Conservation (phyloP, 441 rosid species). For the Adansonia madagascariensis region DNA sequence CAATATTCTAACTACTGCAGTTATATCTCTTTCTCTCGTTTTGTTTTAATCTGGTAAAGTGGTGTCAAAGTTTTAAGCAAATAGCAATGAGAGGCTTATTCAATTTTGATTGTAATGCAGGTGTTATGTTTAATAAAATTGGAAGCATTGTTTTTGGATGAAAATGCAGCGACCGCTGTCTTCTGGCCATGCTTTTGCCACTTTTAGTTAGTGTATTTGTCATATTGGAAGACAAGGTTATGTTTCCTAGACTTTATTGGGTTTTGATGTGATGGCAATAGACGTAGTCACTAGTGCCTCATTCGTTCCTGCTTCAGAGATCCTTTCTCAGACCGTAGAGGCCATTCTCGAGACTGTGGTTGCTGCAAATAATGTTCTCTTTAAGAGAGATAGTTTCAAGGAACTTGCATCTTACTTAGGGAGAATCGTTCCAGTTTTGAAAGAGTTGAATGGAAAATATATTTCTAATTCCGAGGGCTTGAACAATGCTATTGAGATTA, state of each 20-base stretch:
- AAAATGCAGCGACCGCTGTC: slow-evolving; percentile 12
- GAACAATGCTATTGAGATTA: slow-evolving; percentile 49
- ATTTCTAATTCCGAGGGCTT: slow-evolving; percentile 42
- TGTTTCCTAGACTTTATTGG: slow-evolving; percentile 34
- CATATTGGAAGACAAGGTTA: slow-evolving; percentile 28
- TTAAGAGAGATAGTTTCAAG: slow-evolving; percentile 56
- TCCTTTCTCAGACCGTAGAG: slow-evolving; percentile 50
- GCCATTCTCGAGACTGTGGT: slow-evolving; percentile 43
- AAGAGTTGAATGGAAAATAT: slow-evolving; percentile 50
- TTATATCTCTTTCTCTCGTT: background rate
- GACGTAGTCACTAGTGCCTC: slow-evolving; percentile 42
- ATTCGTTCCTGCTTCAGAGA: slow-evolving; percentile 46
- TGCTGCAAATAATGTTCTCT: slow-evolving; percentile 46
- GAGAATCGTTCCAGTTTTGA: slow-evolving; percentile 53
- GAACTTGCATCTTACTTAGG: slow-evolving; percentile 52
- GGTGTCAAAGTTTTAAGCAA: background rate
- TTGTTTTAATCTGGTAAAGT: background rate
- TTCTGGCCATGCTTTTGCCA: slow-evolving; percentile 14
- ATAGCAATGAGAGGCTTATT: slow-evolving; percentile 13
- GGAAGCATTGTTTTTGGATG: slow-evolving; percentile 12
- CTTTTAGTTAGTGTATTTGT: slow-evolving; percentile 15
- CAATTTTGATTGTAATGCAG: slow-evolving; percentile 27
- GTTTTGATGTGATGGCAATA: slow-evolving; percentile 42
- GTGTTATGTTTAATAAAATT: slow-evolving; percentile 22
- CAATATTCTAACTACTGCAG: background rate